Evolutionary conservation across 768 basidiomycete genomes (phyloP), one percentile per base, ranked within the genome.

Genomic region (Asterophora parasitica): DNA sequence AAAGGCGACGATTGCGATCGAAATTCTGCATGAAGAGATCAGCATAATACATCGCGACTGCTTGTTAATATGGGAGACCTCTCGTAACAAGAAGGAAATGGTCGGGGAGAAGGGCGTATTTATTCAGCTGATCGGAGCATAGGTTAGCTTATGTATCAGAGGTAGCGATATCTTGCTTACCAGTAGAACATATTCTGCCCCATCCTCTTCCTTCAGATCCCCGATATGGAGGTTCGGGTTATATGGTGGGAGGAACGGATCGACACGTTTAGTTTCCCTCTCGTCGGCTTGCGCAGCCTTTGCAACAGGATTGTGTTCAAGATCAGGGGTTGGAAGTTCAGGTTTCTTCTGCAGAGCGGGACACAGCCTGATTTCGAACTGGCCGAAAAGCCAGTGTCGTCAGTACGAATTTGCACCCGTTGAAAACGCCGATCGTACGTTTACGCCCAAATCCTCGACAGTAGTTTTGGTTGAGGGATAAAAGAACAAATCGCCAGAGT

Each of bases 191-290:
- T 89, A 90, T 40, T 79, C 75, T 28, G 73, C 72, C 8, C 70
- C 73, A 36, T 76, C 78, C 42, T 80, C 80, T 48, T 85, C 82
- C 43, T 73, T 75, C 42, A 95, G 62, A 53, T 88, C 85, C 0
- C 89, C 92, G 1, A 96, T 67, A 55, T 78, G 77, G 11, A 98
- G 72, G 45, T 85, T 82, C 7, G 77, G 72, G 41, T 80, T 80
- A 61, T 94, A 96, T 4, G 94, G 94, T 4, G 90, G 88, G n/a
- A 76, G 68, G 64, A 98, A 95, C 0, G 92, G 92, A 58, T 92
- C 82, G 17, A 55, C 58, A 35, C 70, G 71, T 47, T 63, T 65
- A 42, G 62, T 60, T 50, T 64, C 52, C 15, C 39, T 54, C 35
- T 59, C 50, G 9, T 53, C 42, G 23, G 49, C 49, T n/a, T 60